phyloP scores from a whole-genome alignment of 208 protist species.

The Blastocrithidia nonstop region DNA sequence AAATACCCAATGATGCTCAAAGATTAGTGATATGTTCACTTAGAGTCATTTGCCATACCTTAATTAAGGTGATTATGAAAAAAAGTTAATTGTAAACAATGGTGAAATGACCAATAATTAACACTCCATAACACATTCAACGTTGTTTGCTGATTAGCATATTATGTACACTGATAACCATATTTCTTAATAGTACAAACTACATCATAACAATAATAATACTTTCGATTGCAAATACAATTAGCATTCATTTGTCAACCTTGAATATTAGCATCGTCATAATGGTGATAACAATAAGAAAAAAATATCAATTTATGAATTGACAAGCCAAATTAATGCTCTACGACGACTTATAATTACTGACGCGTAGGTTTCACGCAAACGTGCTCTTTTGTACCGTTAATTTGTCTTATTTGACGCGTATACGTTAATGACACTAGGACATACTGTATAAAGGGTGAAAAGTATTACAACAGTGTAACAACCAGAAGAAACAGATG shows the following conservation, averaged over 20 bases:
- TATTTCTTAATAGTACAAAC: too few species aligned
- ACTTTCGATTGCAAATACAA: too few species aligned
- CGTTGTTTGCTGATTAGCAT: too few species aligned
- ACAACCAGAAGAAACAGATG: background rate
- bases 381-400: conserved; percentile 33
- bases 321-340: background rate
- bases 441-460: conserved; percentile 47
- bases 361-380: background rate
- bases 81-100: too few species aligned
- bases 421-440: conserved; percentile 52
- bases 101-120: too few species aligned
- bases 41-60: too few species aligned
- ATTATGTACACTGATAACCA: too few species aligned
- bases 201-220: too few species aligned
- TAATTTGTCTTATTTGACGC: conserved; percentile 57
- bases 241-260: too few species aligned
- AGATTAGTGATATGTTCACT: too few species aligned
- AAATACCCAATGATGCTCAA: background rate
- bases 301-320: background rate
- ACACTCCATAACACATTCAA: too few species aligned
- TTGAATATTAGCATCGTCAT: background rate
- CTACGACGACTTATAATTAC: background rate
- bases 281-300: background rate
- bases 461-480: conserved; percentile 13
- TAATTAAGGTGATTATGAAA: too few species aligned